phyloP scores from a whole-genome alignment of 208 protist genomes.

The Trypanosoma platydactyli region DNA sequence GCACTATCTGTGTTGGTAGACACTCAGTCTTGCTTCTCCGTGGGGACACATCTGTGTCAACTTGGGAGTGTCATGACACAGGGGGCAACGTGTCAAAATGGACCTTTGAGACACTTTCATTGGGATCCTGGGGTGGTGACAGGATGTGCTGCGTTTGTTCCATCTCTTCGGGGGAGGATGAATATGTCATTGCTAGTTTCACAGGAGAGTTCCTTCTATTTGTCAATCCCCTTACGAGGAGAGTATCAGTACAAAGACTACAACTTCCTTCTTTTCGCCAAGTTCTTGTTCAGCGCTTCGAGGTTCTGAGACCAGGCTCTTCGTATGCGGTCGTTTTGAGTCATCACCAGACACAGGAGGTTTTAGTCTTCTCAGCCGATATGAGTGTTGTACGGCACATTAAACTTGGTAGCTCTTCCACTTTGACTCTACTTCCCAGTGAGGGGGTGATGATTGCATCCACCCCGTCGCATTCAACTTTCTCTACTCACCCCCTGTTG shows the following conservation, averaged over 20 bases:
- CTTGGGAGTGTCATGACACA: background rate
- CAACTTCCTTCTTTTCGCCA: background rate
- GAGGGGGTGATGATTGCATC: constrained; percentile 41
- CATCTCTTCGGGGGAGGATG: constrained; percentile 6
- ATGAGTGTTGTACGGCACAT: constrained; percentile 52
- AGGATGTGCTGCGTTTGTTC: constrained; percentile 3
- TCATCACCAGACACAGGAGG: constrained; percentile 36
- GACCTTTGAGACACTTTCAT: constrained; percentile 6
- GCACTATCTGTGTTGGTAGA: constrained; percentile 12
- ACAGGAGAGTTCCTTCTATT: background rate
- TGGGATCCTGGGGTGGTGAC: constrained; percentile 2
- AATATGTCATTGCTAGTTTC: constrained; percentile 11
- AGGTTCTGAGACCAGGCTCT: constrained; percentile 16
- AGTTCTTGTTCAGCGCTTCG: constrained; percentile 10
- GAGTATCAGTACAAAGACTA: background rate
- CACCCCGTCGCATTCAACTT: constrained; percentile 22
- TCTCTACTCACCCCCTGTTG: constrained; percentile 42
- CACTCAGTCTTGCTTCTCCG: background rate
- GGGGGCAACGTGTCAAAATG: background rate
- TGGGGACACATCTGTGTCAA: background rate
- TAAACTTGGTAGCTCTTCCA: constrained; percentile 41
- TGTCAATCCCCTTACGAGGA: constrained; percentile 5
- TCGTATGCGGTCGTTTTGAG: constrained; percentile 50
- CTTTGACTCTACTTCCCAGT: constrained; percentile 34
- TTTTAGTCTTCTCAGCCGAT: constrained; percentile 57